These are phyloP conservation scores for Pyricularia pennisetigena DNA, from an alignment of 2,329 filamentous ascomycete species.

Conservation along the genomic window DNA sequence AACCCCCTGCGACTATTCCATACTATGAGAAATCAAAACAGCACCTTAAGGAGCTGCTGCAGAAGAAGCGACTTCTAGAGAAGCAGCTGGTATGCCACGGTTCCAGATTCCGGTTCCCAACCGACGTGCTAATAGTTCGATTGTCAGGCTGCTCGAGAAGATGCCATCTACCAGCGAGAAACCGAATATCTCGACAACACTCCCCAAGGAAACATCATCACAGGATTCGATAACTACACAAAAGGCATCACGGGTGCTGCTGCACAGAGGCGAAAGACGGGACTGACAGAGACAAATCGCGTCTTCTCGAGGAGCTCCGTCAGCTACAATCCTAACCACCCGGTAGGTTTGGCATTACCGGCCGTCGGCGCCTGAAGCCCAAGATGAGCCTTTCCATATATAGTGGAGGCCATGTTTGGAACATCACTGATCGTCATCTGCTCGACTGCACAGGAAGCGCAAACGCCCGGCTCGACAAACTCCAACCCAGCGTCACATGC, in stretches of 20 bases:
- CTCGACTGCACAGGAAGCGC: conserved; percentile 12
- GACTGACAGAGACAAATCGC: conserved; percentile 58
- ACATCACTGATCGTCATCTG: not conserved
- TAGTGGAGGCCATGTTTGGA: not conserved
- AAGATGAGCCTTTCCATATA: not conserved
- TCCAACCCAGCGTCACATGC: conserved; percentile 36
- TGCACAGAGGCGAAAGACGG: conserved; percentile 53
- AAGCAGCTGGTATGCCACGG: conserved; percentile 16
- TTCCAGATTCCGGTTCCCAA: conserved; percentile 10
- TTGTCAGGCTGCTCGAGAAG: conserved; percentile 39
- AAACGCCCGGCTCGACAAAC: conserved; percentile 30
- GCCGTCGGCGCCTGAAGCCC: not conserved
- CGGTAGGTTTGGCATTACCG: not conserved
- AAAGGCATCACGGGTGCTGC: conserved; percentile 65
- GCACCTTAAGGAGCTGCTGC: conserved; percentile 56
- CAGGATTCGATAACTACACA: conserved; percentile 96
- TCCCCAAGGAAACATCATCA: conserved; percentile 86
- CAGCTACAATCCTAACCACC: conserved; percentile 40
- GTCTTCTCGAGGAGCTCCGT: conserved; percentile 63
- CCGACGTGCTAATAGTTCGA: not conserved
- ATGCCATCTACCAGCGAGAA: conserved; percentile 76
- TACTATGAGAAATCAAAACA: conserved; percentile 66
- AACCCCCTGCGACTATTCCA: conserved; percentile 39
- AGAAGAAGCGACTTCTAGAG: conserved; percentile 50
- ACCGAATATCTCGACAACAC: conserved; percentile 85